phyloP scores from a whole-genome alignment of 2,329 filamentous ascomycete species.

The Furcasterigmium furcatum region DNA sequence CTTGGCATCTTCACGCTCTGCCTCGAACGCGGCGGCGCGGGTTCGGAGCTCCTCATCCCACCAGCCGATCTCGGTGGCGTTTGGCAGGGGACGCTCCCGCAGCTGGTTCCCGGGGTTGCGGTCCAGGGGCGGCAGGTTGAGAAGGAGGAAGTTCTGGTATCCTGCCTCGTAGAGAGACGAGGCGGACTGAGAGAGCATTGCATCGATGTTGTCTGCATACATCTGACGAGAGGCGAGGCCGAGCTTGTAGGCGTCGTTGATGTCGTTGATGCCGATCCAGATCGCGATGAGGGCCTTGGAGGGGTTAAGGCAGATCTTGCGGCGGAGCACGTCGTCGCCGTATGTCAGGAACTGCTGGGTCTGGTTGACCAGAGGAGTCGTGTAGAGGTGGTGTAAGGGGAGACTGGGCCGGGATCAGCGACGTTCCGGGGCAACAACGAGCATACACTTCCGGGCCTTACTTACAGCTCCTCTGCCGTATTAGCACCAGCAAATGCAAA shows the following conservation, averaged over 20 bases:
- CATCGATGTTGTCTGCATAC: conserved; percentile 39
- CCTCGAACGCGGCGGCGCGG: conserved; percentile 25
- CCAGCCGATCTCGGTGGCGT: conserved; percentile 1
- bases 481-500: conserved; percentile 54
- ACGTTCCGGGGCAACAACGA: not conserved
- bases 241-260: conserved; percentile 34
- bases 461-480: conserved; percentile 36
- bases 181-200: conserved; percentile 27
- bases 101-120: not conserved
- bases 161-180: conserved; percentile 44
- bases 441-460: too few species aligned
- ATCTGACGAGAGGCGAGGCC: not conserved
- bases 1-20: conserved; percentile 11
- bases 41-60: conserved; percentile 1
- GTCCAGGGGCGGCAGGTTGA: conserved; percentile 48
- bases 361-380: conserved; percentile 45
- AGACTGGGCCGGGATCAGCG: conserved; percentile 24
- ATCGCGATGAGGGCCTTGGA: conserved; percentile 40
- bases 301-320: conserved; percentile 21
- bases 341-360: conserved; percentile 43
- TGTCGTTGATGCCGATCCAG: conserved; percentile 57
- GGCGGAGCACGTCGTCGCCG: conserved; percentile 33
- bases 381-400: conserved; percentile 47
- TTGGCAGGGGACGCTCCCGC: not conserved
- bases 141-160: conserved; percentile 46